A percentile compares a stretch with the other conserved stretches of the same genome.
These are phyloP conservation scores for Cordyceps cicadae DNA, from an alignment of 2,329 filamentous ascomycete species.

Conservation along the genomic window DNA sequence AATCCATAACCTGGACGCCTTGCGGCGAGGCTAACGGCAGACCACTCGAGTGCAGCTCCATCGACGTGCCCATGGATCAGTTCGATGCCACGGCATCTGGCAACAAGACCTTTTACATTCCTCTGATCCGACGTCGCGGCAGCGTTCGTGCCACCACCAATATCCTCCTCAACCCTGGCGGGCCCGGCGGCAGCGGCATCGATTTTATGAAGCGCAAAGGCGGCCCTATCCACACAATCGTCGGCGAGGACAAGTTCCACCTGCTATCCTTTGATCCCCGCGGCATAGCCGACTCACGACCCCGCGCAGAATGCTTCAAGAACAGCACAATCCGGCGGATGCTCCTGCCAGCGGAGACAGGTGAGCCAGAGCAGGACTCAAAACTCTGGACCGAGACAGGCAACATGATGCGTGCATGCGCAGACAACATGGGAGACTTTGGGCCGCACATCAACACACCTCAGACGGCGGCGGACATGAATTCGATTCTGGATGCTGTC, in stretches of 20 bases:
- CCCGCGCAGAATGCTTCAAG: conserved; percentile 31
- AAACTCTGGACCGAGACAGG: conserved; percentile 32
- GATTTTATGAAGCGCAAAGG: conserved; percentile 29
- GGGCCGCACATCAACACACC: conserved; percentile 15
- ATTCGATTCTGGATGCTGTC: conserved; percentile 34
- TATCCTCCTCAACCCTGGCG: conserved; percentile 39
- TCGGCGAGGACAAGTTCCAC: conserved; percentile 36
- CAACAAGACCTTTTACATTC: conserved; percentile 35
- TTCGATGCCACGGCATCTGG: conserved; percentile 26
- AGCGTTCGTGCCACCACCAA: conserved; percentile 34
- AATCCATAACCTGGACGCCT: conserved; percentile 29
- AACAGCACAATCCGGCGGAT: conserved; percentile 21
- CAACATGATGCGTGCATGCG: conserved; percentile 20
- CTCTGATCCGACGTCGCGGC: conserved; percentile 36
- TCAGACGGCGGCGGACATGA: conserved; percentile 17
- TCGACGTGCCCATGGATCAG: conserved; percentile 40
- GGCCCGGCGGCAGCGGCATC: conserved; percentile 38
- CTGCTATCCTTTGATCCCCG: conserved; percentile 41
- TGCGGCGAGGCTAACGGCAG: conserved; percentile 30
- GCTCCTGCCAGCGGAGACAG: conserved; percentile 17
- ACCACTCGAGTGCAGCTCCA: conserved; percentile 33
- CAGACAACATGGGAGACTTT: conserved; percentile 3
- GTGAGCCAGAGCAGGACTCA: conserved; percentile 23
- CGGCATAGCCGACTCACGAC: conserved; percentile 27
- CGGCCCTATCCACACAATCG: conserved; percentile 26